These are phyloP conservation scores for Neurospora cerealis DNA, from an alignment of 495 filamentous ascomycete genomes.

Conservation along the genomic window DNA sequence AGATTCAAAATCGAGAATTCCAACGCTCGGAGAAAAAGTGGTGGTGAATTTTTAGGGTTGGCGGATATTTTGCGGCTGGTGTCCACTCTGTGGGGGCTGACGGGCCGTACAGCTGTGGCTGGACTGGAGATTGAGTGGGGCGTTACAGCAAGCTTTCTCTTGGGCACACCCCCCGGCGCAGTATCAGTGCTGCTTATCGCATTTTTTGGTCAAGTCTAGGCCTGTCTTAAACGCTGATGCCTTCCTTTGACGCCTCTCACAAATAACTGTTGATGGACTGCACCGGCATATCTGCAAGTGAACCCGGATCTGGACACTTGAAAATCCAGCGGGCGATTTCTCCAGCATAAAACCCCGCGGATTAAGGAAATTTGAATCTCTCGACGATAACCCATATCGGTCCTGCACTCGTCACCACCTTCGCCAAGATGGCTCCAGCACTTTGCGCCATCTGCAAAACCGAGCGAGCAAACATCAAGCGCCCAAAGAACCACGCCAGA, in stretches of 20 bases:
- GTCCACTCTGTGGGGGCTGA: constrained; percentile 2
- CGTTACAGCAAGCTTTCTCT: background rate
- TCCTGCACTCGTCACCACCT: background rate
- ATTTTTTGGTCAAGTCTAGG: background rate
- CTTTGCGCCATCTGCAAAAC: constrained; percentile 67
- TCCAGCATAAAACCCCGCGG: background rate
- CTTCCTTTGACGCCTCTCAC: background rate
- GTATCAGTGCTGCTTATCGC: background rate
- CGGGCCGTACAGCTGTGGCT: constrained; percentile 3
- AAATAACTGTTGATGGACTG: background rate
- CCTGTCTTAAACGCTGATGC: background rate
- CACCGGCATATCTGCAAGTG: background rate
- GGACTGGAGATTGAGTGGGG: background rate
- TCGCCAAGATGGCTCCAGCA: constrained; percentile 34
- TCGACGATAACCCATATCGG: background rate
- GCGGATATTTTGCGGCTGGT: constrained; percentile 16
- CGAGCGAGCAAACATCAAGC: constrained; percentile 74
- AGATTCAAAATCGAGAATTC: constrained; percentile 12
- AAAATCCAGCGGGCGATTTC: background rate
- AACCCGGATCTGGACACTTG: background rate
- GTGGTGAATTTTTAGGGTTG: constrained; percentile 23
- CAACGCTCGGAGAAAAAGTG: constrained; percentile 13
- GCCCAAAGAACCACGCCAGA: constrained; percentile 87
- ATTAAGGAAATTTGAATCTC: background rate
- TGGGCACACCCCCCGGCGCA: background rate